Conservation (phyloP, 352 stramenopile species). For the Pythium volutum region DNA sequence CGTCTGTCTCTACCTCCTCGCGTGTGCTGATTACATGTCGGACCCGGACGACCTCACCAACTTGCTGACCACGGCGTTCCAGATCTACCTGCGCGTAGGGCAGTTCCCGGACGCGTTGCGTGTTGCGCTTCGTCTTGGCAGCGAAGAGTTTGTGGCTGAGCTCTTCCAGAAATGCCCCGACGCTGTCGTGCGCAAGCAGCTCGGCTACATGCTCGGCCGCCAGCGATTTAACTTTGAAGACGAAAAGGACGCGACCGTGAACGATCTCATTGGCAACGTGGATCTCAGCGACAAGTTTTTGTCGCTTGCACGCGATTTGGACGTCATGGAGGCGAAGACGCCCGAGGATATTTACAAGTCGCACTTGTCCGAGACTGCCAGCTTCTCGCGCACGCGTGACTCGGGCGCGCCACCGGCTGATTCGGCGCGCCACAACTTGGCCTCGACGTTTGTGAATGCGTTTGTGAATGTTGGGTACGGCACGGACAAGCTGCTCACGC, state of each 20-base stretch:
- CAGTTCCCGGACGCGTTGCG: conserved; percentile 96
- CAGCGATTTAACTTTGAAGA: conserved; percentile 95
- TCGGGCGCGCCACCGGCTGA: conserved; percentile 87
- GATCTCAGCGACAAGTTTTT: conserved; percentile 96
- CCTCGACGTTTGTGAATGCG: conserved; percentile 99
- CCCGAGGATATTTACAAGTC: conserved; percentile 99
- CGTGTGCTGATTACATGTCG: conserved; percentile 98
- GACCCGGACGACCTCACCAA: conserved; percentile 96
- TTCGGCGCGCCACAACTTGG: conserved; percentile 97
- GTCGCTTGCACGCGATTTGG: conserved; percentile 95
- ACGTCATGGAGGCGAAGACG: conserved; percentile 97
- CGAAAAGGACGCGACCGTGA: conserved; percentile 87
- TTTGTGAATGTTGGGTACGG: conserved; percentile 99
- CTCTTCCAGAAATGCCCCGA: conserved; percentile 79
- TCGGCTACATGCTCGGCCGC: conserved; percentile 95
- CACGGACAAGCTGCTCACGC: conserved; percentile 95
- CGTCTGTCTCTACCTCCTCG: conserved; percentile 98
- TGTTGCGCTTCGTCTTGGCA: conserved; percentile 93
- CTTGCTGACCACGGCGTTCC: conserved; percentile 90
- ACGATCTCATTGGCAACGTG: conserved; percentile 97
- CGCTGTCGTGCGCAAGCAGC: conserved; percentile 78
- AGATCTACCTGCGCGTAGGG: conserved; percentile 93
- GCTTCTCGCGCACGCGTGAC: conserved; percentile 65
- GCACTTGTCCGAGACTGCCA: conserved; percentile 96
- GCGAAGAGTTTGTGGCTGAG: conserved; percentile 71